These are phyloP conservation scores for Cryptococcus sp. DNA, from an alignment of 1,284 basidiomycete species.

Conservation along the genomic window DNA sequence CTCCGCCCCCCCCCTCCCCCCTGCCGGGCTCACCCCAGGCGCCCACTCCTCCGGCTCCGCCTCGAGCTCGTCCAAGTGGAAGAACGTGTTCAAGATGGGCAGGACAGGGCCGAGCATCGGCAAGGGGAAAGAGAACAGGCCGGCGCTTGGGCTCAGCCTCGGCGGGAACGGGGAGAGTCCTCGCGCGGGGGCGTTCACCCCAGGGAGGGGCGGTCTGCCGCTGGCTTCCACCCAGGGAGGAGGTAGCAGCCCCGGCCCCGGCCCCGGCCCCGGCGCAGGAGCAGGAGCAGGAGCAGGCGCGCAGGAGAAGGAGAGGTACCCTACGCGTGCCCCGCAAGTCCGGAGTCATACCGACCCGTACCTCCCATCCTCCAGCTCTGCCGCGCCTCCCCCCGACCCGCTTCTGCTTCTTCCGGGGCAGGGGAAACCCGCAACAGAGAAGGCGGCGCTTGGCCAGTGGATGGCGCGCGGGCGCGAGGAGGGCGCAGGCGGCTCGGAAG, in stretches of 20 bases:
- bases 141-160: not conserved
- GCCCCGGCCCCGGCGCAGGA: too few species aligned
- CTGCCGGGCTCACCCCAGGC: constrained; percentile 11
- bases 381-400: too few species aligned
- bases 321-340: constrained; percentile 7
- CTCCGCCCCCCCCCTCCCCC: constrained; percentile 16
- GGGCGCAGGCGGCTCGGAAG: constrained; percentile 1
- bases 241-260: too few species aligned
- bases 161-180: too few species aligned
- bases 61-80: constrained; percentile 26
- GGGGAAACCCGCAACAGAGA: too few species aligned
- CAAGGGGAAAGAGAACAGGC: constrained; percentile 19
- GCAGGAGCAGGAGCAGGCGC: too few species aligned
- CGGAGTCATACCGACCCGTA: constrained; percentile 19
- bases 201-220: not conserved
- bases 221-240: too few species aligned
- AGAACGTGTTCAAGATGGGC: constrained; percentile 32
- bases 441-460: too few species aligned
- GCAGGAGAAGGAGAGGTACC: not conserved
- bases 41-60: not conserved
- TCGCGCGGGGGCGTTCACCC: not conserved
- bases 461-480: not conserved
- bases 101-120: constrained; percentile 15
- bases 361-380: not conserved
- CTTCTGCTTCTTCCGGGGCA: too few species aligned